Evolutionary conservation across 306 rosid genomes (phyloP), one percentile per base, ranked within the genome.

Genomic region (Rubus idaeus): DNA sequence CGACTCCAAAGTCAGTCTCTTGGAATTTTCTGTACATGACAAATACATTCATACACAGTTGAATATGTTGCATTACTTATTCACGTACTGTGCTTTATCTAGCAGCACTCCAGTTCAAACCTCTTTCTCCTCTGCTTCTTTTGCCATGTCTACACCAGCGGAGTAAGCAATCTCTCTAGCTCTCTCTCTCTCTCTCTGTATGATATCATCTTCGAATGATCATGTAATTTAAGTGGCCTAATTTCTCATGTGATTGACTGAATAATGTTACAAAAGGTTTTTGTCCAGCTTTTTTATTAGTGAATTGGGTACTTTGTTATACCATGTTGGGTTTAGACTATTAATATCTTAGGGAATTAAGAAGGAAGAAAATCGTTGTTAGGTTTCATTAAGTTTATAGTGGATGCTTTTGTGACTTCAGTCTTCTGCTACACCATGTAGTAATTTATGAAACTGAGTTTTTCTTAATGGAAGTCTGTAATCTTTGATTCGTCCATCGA

Each of bases 61-160:
- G 75, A 52, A 71, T 18, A 35, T 30, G 58, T 35, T 30, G 18
- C 47, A 62, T 9, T 50, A 50, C 51, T 53, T 58, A 30, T 16
- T 2, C 17, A 44, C 14, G 39, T 7, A 37, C 16, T 42, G 35
- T 14, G 20, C 8, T 53, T 53, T 21, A 53, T 55, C 42, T 55
- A 17, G 30, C 5, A 42, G 23, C 49, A 55, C 9, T 39, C 5
- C 18, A 61, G 13, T 35, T 18, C 66, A 39, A 69, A 20, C 75
- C 50, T 18, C 49, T 64, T 20, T 42, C 60, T 72, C 68, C 75
- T 44, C 47, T 7, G 44, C 45, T 70, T 76, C 41, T 53, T 53
- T n/a, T 45, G 75, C 83, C 80, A 81, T 92, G 97, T 86, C 97
- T 83, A 74, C 97, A 53, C 96, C 96, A 70, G 90, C 81, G 70